Evolutionary conservation across 192 early-diverging fungal genomes (phyloP).

Genomic region (Entomortierella lignicola): DNA sequence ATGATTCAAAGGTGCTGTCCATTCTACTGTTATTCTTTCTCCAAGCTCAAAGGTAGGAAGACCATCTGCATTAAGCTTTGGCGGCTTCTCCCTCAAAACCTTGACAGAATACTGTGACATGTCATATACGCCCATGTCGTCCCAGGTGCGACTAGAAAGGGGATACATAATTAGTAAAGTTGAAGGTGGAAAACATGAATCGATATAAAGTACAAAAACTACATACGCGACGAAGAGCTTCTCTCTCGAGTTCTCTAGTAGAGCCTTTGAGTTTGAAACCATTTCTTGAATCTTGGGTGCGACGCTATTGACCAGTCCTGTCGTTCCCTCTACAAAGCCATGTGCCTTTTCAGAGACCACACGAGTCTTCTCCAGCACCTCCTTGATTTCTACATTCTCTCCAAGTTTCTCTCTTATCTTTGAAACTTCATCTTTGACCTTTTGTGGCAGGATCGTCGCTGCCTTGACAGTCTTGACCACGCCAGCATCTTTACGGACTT

Average conservation of each 20-base stretch:
- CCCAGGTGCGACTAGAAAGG: slow-evolving; percentile 34
- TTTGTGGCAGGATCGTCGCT: slow-evolving; percentile 66
- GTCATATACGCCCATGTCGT: slow-evolving; percentile 58
- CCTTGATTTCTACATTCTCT: slow-evolving; percentile 60
- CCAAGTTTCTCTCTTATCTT: slow-evolving; percentile 51
- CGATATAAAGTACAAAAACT: too few species aligned
- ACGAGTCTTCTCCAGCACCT: slow-evolving; percentile 61
- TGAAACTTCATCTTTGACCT: slow-evolving; percentile 60
- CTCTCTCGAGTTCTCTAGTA: slow-evolving; percentile 55
- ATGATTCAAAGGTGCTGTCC: slow-evolving; percentile 79
- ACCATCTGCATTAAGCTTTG: neutral
- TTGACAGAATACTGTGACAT: slow-evolving; percentile 56
- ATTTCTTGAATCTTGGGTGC: slow-evolving; percentile 62
- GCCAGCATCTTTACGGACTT: slow-evolving; percentile 86
- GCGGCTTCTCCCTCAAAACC: neutral
- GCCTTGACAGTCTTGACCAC: slow-evolving; percentile 77
- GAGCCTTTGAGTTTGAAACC: slow-evolving; percentile 52
- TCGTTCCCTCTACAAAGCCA: slow-evolving; percentile 70
- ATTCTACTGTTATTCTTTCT: slow-evolving; percentile 75
- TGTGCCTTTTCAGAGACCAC: slow-evolving; percentile 67
- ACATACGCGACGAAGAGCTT: slow-evolving; percentile 53
- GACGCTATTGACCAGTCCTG: slow-evolving; percentile 62
- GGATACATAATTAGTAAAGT: too few species aligned
- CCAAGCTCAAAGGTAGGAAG: slow-evolving; percentile 72
- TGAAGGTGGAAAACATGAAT: too few species aligned